A percentile compares a stretch with the other conserved stretches of the same genome.
These are phyloP conservation scores for Lonicera japonica DNA, from an alignment of 129 eudicot genomes.

Conservation along the genomic window DNA sequence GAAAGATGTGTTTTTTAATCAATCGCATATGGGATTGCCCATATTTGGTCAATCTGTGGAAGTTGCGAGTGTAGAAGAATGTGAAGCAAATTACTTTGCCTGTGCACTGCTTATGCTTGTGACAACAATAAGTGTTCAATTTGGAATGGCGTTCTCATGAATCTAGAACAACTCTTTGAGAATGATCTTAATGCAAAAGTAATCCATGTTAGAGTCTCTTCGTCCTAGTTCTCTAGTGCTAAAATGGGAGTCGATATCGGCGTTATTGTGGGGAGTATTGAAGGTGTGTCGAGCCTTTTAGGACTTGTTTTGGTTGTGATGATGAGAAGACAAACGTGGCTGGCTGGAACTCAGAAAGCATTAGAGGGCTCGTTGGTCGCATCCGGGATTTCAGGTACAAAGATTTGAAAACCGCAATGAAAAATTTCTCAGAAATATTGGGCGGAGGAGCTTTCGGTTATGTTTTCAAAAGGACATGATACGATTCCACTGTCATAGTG, in stretches of 20 bases:
- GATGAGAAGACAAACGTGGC: constrained; percentile 21
- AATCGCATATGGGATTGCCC: constrained; percentile 21
- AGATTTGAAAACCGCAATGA: constrained; percentile 30
- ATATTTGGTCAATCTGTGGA: constrained; percentile 13
- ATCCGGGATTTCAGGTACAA: constrained; percentile 44
- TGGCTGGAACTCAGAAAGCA: constrained; percentile 10
- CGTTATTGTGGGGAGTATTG: constrained; percentile 33
- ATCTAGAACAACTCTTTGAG: constrained; percentile 32
- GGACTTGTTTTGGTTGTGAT: constrained; percentile 25
- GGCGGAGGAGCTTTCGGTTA: background rate
- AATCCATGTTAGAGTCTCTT: constrained; percentile 42
- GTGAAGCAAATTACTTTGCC: constrained; percentile 44
- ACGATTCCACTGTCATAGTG: background rate
- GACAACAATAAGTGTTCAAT: constrained; percentile 28
- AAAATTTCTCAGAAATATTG: background rate
- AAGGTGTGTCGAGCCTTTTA: constrained; percentile 16
- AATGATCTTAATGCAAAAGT: constrained; percentile 28
- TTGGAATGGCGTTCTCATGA: constrained; percentile 53
- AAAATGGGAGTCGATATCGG: constrained; percentile 26
- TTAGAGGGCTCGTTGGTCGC: constrained; percentile 58
- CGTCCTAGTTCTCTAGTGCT: constrained; percentile 31
- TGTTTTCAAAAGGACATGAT: background rate
- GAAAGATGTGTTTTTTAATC: constrained; percentile 22
- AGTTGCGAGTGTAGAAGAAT: constrained; percentile 20
- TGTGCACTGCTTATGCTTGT: constrained; percentile 61